Percentiles rank a stretch among this genome's conserved stretches.
phyloP scores from a whole-genome alignment of 1,139 yeast species.

The Suhomyces anneliseae region DNA sequence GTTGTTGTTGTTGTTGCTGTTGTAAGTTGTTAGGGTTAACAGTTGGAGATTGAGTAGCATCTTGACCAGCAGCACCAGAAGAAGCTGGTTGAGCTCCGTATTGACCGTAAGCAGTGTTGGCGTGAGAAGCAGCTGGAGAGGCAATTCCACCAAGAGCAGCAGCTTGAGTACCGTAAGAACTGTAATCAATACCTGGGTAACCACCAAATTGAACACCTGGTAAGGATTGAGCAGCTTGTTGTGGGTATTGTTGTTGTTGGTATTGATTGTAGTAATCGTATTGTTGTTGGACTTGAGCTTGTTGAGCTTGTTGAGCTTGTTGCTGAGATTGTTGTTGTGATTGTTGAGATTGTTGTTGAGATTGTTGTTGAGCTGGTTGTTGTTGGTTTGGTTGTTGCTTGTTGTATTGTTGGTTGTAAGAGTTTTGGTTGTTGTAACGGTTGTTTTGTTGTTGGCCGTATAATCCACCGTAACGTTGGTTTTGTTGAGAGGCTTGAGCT shows the following conservation, averaged over 20 bases:
- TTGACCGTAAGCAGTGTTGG: slow-evolving; percentile 31
- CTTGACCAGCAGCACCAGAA: slow-evolving; percentile 18
- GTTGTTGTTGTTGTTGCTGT: slow-evolving; percentile 22
- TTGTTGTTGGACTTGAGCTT: slow-evolving; percentile 19
- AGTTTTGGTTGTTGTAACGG: slow-evolving; percentile 7
- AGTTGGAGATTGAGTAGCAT: slow-evolving; percentile 31
- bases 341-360: slow-evolving; percentile 13
- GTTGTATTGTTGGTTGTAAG: slow-evolving; percentile 13
- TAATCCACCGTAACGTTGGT: slow-evolving; percentile 17
- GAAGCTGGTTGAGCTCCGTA: slow-evolving; percentile 20
- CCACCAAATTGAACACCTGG: slow-evolving; percentile 47
- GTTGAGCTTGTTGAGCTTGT: slow-evolving; percentile 18
- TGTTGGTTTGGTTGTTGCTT: slow-evolving; percentile 22
- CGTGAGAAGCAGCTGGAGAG: slow-evolving; percentile 40
- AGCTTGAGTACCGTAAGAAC: slow-evolving; percentile 39
- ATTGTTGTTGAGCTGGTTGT: slow-evolving; percentile 20
- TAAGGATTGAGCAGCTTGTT: slow-evolving; percentile 37
- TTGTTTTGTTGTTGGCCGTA: slow-evolving; percentile 15
- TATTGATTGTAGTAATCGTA: slow-evolving; percentile 39
- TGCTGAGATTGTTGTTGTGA: slow-evolving; percentile 14
- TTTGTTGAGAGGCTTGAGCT: slow-evolving; percentile 14
- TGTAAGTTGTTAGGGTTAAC: slow-evolving; percentile 30
- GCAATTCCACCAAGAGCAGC: slow-evolving; percentile 27
- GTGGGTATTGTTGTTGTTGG: slow-evolving; percentile 45
- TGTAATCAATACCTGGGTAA: slow-evolving; percentile 48